A percentile compares a stretch with the other conserved stretches of the same genome.
These are phyloP conservation scores for Asterella californica DNA, from an alignment of 225 moss, liverwort and hornwort genomes.

Conservation along the genomic window DNA sequence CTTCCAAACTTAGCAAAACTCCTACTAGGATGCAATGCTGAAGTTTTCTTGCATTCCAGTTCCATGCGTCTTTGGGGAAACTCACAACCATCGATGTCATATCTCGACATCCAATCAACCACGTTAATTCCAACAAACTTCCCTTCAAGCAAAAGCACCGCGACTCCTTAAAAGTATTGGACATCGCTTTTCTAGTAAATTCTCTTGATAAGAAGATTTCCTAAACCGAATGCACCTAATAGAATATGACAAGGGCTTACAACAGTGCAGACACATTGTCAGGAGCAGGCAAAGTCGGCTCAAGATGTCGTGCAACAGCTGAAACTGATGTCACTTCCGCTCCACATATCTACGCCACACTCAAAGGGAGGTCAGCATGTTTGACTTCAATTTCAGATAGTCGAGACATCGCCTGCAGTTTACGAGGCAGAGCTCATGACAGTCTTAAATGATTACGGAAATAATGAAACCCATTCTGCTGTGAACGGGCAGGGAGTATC, in stretches of 20 bases:
- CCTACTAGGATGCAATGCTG: too few species aligned
- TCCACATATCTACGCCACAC: constrained; percentile 57
- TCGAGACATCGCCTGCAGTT: background rate
- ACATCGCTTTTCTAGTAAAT: background rate
- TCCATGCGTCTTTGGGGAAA: too few species aligned
- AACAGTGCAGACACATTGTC: constrained; percentile 86
- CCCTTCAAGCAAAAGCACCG: background rate
- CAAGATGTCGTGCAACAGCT: constrained; percentile 71
- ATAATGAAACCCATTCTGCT: background rate
- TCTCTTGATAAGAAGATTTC: background rate
- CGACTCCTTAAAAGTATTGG: background rate
- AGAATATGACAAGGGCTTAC: constrained; percentile 45
- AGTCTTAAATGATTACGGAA: background rate
- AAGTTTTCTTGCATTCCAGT: too few species aligned
- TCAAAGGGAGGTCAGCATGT: background rate
- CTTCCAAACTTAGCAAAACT: background rate
- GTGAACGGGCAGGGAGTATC: background rate
- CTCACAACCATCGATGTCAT: too few species aligned
- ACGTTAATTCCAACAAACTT: too few species aligned
- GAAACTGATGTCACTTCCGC: constrained; percentile 78
- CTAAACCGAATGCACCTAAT: background rate
- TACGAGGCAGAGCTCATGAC: background rate
- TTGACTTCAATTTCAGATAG: background rate
- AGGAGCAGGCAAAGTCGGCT: constrained; percentile 65
- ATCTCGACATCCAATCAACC: too few species aligned